Base-by-base conservation (phyloP, 2,329 filamentous ascomycete species). In the Pseudogymnoascus sp. region DNA sequence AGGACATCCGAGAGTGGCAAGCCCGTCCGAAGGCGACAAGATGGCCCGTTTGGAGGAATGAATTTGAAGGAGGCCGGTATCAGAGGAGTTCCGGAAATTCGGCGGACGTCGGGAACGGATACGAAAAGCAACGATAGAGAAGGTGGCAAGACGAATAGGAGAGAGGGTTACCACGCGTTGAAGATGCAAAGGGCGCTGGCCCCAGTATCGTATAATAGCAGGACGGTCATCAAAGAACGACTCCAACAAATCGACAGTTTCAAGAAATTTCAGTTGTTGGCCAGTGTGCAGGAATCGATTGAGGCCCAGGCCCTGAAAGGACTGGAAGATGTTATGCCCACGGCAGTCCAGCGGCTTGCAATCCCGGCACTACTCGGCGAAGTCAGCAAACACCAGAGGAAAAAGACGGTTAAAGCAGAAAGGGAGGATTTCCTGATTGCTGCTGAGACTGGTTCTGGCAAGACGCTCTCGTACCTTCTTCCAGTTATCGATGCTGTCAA, bases 401-500 rank as follows among this genome's bases (percentile, higher is more conserved):
- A 72, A 42, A 67, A 70, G 38, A 67, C 65, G 4, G 67, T 60
- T 60, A 72, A 76, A 67, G 11, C 28, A 14, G 73, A 66, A 63
- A 81, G 72, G 68, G 76, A 77, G 65, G 83, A 79, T 77, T 97
- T 91, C 72, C 81, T 99, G 11, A 81, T 99, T 60, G 95, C 95
- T 3, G 95, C 95, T 9, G 95, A 99, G 79, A 99, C 95, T 0
- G 95, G 95, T 11, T 97, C 95, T 0, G 95, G 95, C 65, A 99
- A 99, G 79, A 99, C 95, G 0, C 79, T 99, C 66, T 91, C 95
- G 7, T 99, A 99, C 72, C 79, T 97, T 4, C 77, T 97, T 4
- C 96, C 95, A 0, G 83, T 88, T 14, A 80, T 99, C 61, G 87
- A 99, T 75, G 89, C 90, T 7, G 76, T 99, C 70, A 99, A 99